Evolutionary conservation across 108 stramenopile species (phyloP), one percentile per base, ranked within the genome.

Genomic region (Schizochytrium sp.): DNA sequence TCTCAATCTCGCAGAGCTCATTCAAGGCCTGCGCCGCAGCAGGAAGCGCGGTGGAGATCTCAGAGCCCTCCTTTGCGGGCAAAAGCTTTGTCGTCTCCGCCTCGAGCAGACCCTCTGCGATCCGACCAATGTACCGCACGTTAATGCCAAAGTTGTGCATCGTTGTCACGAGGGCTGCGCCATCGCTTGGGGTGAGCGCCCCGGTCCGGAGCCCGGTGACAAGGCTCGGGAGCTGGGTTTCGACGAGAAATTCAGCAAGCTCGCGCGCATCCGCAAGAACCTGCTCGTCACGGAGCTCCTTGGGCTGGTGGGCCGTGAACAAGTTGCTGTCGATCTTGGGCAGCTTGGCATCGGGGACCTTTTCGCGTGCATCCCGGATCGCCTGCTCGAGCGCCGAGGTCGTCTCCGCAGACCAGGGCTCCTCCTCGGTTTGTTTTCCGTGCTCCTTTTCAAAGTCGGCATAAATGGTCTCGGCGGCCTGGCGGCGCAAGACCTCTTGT

Each of bases 1-100:
- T 99, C 93, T 99, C 99, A 71, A 95, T 94, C 91, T 98, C 97
- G 19, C 98, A 94, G 5, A 98, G 90, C 89, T 99, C 97, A 25
- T 97, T 92, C 5, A 93, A 55, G 41, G 89, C 60, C 57, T 59
- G 89, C 29, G 90, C 71, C 23, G 29, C 58, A 28, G 44, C 60
- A 43, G 44, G 47, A 19, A 41, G 29, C 12, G 47, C 88, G 8
- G 41, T 41, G 8, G 41, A 18, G 59, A 21, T 58, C 88, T 72
- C 69, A 8, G 57, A 72, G 58, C 88, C 92, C 44, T 91, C 92
- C 43, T 53, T 55, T 60, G 60, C 21, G 34, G 59, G n/a, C 16
- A 41, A 6, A n/a, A 57, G 8, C 53, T 23, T 23, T 58, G 87
- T 90, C 23, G 91, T 90, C 87, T 93, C 91, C 5, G 88, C 91